A percentile compares a stretch with the other conserved stretches of the same genome.
phyloP scores from a whole-genome alignment of 2,329 filamentous ascomycete genomes.

The Mariannaea elegans region DNA sequence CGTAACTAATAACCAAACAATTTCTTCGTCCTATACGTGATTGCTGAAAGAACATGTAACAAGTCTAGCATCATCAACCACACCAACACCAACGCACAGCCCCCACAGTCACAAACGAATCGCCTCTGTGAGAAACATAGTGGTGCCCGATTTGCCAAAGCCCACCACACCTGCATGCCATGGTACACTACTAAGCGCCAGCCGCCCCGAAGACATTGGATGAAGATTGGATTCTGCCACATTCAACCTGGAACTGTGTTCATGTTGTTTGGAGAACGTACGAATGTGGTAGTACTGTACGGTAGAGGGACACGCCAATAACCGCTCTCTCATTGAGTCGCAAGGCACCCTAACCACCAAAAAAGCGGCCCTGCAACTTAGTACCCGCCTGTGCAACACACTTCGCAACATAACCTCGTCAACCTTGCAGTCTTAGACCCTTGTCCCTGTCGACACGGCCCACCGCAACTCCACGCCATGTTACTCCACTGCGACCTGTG shows the following conservation, averaged over 20 bases:
- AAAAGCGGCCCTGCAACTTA: neutral
- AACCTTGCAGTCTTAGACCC: conserved; percentile 5
- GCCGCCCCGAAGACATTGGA: conserved; percentile 2
- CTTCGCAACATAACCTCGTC: neutral
- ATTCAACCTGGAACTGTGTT: neutral
- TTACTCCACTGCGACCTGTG: conserved; percentile 38
- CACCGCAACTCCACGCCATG: conserved; percentile 38
- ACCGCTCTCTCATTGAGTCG: too few species aligned
- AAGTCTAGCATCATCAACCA: too few species aligned
- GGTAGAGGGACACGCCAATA: too few species aligned
- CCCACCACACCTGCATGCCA: conserved; percentile 14
- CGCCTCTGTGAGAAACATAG: neutral
- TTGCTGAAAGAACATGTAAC: too few species aligned
- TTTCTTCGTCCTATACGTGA: too few species aligned
- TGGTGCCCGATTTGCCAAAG: conserved; percentile 17
- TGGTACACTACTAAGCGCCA: conserved; percentile 25
- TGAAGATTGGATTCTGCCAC: too few species aligned
- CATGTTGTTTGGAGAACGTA: too few species aligned
- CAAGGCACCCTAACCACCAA: conserved; percentile 5
- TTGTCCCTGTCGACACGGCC: conserved; percentile 32
- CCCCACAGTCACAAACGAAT: conserved; percentile 6
- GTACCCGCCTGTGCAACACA: neutral
- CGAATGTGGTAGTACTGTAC: too few species aligned
- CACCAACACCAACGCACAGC: too few species aligned
- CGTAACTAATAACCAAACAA: too few species aligned